Conservation (phyloP, 176 grass and related monocot genomes). For the Tuctoria greenei region DNA sequence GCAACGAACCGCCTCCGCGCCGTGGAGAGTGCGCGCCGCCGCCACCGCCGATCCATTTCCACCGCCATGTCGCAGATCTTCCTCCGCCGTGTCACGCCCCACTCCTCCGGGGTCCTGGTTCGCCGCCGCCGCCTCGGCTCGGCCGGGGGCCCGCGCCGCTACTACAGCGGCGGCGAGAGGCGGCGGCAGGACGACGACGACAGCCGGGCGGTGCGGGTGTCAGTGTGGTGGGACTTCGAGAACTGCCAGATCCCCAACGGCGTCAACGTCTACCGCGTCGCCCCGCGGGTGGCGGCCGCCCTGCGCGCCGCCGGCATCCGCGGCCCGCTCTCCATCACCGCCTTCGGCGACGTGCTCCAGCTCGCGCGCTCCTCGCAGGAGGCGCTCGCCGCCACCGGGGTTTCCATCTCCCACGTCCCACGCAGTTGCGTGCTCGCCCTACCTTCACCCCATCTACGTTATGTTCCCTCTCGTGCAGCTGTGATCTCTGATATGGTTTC, state of each 20-base stretch:
- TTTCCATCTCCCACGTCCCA: constrained; percentile 80
- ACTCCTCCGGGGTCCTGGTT: background rate
- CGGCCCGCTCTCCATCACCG: constrained; percentile 76
- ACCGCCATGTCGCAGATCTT: constrained; percentile 48
- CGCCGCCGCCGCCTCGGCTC: constrained; percentile 36
- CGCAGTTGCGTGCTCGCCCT: constrained; percentile 49
- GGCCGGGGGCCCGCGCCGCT: background rate
- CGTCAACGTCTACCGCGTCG: constrained; percentile 62
- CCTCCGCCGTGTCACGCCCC: constrained; percentile 18
- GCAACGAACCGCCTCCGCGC: background rate
- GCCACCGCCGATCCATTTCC: constrained; percentile 9
- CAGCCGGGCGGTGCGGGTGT: constrained; percentile 60
- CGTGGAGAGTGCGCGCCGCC: constrained; percentile 4
- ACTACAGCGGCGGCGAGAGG: constrained; percentile 25
- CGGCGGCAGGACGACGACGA: constrained; percentile 32
- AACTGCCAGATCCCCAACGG: constrained; percentile 65
- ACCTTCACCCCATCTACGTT: background rate
- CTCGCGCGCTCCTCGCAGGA: constrained; percentile 62
- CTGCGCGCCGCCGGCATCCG: constrained; percentile 70
- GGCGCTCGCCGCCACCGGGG: constrained; percentile 65
- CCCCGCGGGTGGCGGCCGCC: constrained; percentile 55
- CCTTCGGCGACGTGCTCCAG: constrained; percentile 76
- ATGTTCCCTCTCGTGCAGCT: background rate
- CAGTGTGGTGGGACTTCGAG: constrained; percentile 99
- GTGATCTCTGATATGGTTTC: background rate